Evolutionary conservation across 768 basidiomycete species (phyloP).

Genomic region (Mycena maculata): DNA sequence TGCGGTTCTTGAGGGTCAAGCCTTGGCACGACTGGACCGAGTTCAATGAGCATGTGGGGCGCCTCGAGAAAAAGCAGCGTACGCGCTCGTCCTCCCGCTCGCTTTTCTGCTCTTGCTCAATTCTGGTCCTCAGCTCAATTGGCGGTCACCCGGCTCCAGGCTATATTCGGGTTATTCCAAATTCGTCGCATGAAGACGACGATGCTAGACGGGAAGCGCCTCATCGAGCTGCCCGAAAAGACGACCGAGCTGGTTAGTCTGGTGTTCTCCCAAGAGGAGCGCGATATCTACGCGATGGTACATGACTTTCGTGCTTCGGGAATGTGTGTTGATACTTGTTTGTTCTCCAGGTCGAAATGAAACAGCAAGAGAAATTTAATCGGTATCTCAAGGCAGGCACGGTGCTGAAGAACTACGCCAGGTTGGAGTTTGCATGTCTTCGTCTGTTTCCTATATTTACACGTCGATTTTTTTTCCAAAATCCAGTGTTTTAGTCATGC

Average conservation of each 20-base stretch:
- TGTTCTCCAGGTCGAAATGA: constrained; percentile 57
- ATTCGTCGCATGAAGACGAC: constrained; percentile 75
- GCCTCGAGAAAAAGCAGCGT: constrained; percentile 65
- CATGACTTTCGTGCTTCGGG: neutral
- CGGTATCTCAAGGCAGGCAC: constrained; percentile 70
- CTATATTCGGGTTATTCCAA: constrained; percentile 63
- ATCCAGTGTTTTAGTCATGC: constrained; percentile 63
- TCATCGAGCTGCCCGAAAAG: constrained; percentile 75
- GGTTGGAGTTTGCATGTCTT: too few relatives aligned
- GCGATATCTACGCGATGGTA: constrained; percentile 71
- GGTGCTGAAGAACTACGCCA: constrained; percentile 75
- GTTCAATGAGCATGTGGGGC: constrained; percentile 52
- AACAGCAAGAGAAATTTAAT: constrained; percentile 72
- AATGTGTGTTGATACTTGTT: neutral
- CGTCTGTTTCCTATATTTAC: too few relatives aligned
- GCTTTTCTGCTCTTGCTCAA: constrained; percentile 6
- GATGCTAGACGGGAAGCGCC: constrained; percentile 70
- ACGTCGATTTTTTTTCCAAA: too few relatives aligned
- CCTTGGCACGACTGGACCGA: constrained; percentile 61
- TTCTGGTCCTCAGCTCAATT: constrained; percentile 52
- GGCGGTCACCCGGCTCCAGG: constrained; percentile 70
- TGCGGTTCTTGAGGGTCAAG: constrained; percentile 56
- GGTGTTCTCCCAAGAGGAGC: constrained; percentile 70
- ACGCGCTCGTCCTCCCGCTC: constrained; percentile 28
- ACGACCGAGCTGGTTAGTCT: constrained; percentile 61